Evolutionary conservation across 768 basidiomycete species (phyloP).

Genomic region (Chalciporus sphaerocephalus): DNA sequence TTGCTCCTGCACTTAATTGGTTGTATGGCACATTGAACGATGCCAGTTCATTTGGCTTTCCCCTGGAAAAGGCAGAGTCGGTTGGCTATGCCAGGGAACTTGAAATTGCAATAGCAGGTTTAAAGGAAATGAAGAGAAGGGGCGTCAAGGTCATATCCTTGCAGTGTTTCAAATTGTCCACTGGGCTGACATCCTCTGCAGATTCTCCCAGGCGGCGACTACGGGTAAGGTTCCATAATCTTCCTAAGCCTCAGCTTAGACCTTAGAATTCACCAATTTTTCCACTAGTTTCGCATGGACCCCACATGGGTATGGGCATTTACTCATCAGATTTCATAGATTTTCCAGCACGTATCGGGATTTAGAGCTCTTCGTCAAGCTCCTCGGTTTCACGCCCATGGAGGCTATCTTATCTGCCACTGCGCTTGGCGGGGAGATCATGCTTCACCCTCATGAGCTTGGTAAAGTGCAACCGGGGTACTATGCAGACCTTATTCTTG

Average conservation of each 20-base stretch:
- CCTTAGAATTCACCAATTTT: not conserved
- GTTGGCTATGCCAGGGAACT: slow-evolving; percentile 18
- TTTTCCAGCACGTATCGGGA: slow-evolving; percentile 19
- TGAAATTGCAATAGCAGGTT: slow-evolving; percentile 17
- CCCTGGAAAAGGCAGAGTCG: not conserved
- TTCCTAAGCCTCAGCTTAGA: not conserved
- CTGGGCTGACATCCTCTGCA: not conserved
- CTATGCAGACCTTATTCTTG: slow-evolving; percentile 26
- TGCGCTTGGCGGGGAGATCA: slow-evolving; percentile 24
- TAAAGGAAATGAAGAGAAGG: slow-evolving; percentile 26
- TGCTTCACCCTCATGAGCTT: slow-evolving; percentile 25
- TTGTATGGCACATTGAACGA: slow-evolving; percentile 6
- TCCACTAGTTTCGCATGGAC: slow-evolving; percentile 9
- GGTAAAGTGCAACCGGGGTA: slow-evolving; percentile 28
- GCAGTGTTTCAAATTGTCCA: too few species aligned
- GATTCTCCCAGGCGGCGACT: slow-evolving; percentile 28
- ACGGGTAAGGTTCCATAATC: slow-evolving; percentile 13
- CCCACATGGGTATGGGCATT: slow-evolving; percentile 13
- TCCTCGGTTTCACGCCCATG: slow-evolving; percentile 26
- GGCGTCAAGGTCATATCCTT: slow-evolving; percentile 12
- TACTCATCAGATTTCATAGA: not conserved
- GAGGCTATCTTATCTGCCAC: slow-evolving; percentile 27
- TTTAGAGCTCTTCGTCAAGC: slow-evolving; percentile 27
- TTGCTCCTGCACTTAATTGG: slow-evolving; percentile 24
- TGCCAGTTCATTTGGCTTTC: slow-evolving; percentile 4